Percentiles rank a stretch among this genome's conserved stretches.
Evolutionary conservation across 495 filamentous ascomycete genomes (phyloP).

Genomic region (Durotheca rogersii): DNA sequence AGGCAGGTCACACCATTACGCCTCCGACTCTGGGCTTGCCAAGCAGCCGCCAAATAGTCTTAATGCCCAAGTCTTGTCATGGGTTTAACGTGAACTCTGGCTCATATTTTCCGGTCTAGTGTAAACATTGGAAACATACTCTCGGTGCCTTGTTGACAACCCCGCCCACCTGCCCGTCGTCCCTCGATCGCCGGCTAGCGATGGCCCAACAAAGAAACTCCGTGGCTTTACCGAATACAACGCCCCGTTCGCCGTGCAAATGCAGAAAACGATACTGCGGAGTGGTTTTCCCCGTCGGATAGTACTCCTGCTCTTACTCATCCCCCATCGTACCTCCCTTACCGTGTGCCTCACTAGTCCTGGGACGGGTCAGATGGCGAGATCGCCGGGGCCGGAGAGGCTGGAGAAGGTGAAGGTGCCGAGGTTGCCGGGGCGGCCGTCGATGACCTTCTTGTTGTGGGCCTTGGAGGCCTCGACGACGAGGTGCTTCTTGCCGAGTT

Average conservation of each 20-base stretch:
- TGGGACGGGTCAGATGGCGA: slow-evolving; percentile 10
- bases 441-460: slow-evolving; percentile 20
- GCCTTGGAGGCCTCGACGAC: slow-evolving; percentile 56
- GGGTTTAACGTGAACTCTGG: slow-evolving; percentile 11
- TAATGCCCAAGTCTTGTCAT: slow-evolving; percentile 6
- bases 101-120: slow-evolving; percentile 6
- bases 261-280: slow-evolving; percentile 20
- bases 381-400: slow-evolving; percentile 21
- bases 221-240: slow-evolving; percentile 19
- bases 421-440: not conserved
- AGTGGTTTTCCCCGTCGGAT: not conserved
- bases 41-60: slow-evolving; percentile 7
- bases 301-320: not conserved
- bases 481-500: slow-evolving; percentile 70
- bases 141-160: slow-evolving; percentile 3
- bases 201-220: slow-evolving; percentile 8
- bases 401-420: slow-evolving; percentile 13
- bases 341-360: not conserved
- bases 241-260: slow-evolving; percentile 36
- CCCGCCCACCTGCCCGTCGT: slow-evolving; percentile 6
- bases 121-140: not conserved
- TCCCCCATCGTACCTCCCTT: not conserved
- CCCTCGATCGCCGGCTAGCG: slow-evolving; percentile 4
- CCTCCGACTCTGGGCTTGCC: not conserved
- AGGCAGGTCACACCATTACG: slow-evolving; percentile 3